Evolutionary conservation across 2,329 filamentous ascomycete species (phyloP).

Genomic region (Claviceps sp.): DNA sequence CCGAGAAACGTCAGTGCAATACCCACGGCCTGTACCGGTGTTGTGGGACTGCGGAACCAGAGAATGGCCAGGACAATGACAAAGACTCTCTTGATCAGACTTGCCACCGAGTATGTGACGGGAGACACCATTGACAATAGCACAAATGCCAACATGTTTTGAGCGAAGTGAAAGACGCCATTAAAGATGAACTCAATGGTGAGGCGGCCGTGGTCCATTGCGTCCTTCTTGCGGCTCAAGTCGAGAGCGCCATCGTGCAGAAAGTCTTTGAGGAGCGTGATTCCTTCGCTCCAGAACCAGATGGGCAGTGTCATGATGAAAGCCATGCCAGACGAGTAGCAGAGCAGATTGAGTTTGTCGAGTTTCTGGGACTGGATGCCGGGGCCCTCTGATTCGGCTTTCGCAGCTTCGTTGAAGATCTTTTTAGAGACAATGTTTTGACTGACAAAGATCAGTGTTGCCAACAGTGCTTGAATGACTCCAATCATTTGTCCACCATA

Average conservation of each 20-base stretch:
- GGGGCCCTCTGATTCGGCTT: constrained; percentile 62
- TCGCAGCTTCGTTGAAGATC: constrained; percentile 87
- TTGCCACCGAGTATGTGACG: constrained; percentile 93
- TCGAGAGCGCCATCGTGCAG: constrained; percentile 67
- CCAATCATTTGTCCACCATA: constrained; percentile 82
- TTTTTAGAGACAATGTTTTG: constrained; percentile 99
- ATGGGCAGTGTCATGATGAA: constrained; percentile 80
- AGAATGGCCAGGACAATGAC: constrained; percentile 90
- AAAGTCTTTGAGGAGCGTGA: constrained; percentile 63
- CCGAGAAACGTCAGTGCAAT: constrained; percentile 84
- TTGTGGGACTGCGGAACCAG: constrained; percentile 91
- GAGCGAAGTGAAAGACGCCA: constrained; percentile 88
- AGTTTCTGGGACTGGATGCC: constrained; percentile 59
- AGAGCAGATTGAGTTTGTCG: constrained; percentile 92
- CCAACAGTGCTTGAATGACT: constrained; percentile 76
- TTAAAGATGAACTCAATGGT: constrained; percentile 91
- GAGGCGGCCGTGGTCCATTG: constrained; percentile 61
- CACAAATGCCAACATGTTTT: constrained; percentile 91
- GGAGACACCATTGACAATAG: constrained; percentile 87
- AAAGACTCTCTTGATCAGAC: constrained; percentile 91
- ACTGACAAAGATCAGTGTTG: constrained; percentile 89
- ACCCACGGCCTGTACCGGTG: constrained; percentile 65
- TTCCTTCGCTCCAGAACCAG: constrained; percentile 86
- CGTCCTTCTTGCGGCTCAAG: constrained; percentile 43
- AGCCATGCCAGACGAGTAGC: constrained; percentile 90